Evolutionary conservation across 345 rosid genomes (phyloP), one percentile per base, ranked within the genome.

Genomic region (Lagerstroemia speciosa): DNA sequence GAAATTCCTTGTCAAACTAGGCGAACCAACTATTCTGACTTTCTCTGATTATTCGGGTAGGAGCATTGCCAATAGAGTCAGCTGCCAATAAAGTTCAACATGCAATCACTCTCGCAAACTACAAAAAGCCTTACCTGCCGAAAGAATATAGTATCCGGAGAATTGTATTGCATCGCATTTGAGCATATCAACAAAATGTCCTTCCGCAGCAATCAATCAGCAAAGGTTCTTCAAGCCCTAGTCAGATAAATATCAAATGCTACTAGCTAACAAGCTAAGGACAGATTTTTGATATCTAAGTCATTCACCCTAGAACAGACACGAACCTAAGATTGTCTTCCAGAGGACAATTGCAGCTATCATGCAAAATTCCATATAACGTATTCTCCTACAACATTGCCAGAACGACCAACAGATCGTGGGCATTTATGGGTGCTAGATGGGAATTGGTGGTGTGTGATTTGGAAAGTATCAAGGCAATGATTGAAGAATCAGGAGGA

Each of bases 1-100:
- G 97, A 84, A 93, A 93, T 76, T 93, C 98, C 52, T 80, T 89
- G 81, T 93, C 97, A 92, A 90, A 83, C 61, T 93, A 97, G 64
- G 88, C 71, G 15, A 78, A 70, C 89, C 83, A 84, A 65, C 74
- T 71, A 69, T 78, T 73, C 66, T 86, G 80, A 60, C 73, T 75
- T 62, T 93, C 98, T 34, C 75, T 78, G 73, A 72, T 79, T 61
- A 81, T 69, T 34, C 75, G 77, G 68, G 84, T 67, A 68, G 78
- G 79, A 68, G 83, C 75, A 72, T 84, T 85, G 71, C 74, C 74
- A n/a, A 74, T 74, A 57, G 87, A 71, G 73, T 91, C 96, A 67
- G 83, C 69, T 24, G 86, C 85, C 70, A 43, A 52, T 74, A 69
- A 27, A 1, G 7, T 30, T 31, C 41, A 69, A 72, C 16, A 64